Conservation (phyloP, 306 rosid genomes). For the Cucumis melo region DNA sequence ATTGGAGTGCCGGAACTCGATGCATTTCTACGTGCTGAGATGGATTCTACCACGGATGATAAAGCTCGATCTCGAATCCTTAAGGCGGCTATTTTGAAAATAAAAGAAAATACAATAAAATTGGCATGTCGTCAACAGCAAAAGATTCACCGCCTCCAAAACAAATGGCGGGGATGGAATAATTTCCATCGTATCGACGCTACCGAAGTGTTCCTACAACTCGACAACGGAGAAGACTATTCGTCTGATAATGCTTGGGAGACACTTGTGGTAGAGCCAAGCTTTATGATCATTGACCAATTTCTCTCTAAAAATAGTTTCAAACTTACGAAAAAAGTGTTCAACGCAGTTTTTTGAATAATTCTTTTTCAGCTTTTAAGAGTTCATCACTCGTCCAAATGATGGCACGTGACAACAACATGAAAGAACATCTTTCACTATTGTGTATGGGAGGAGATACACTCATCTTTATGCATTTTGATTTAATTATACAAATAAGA, state of each 20-base stretch:
- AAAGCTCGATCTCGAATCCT: conserved; percentile 11
- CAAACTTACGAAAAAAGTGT: too few relatives aligned
- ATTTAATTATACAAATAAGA: too few relatives aligned
- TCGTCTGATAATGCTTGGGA: conserved; percentile 19
- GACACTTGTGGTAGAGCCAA: conserved; percentile 15
- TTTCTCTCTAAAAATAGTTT: conserved; percentile 11
- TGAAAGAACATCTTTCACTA: background rate
- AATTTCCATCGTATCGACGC: conserved; percentile 24
- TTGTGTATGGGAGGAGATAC: background rate
- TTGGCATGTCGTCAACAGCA: conserved; percentile 23
- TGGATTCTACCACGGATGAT: background rate
- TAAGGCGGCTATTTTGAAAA: conserved; percentile 14
- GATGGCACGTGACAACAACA: background rate
- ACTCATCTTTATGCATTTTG: too few relatives aligned
- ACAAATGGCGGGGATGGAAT: conserved; percentile 14
- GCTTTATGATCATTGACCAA: background rate
- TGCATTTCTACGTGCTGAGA: conserved; percentile 5
- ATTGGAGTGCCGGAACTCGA: conserved; percentile 37
- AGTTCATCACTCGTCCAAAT: background rate
- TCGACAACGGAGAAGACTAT: background rate
- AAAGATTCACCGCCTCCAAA: conserved; percentile 18
- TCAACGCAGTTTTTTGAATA: too few relatives aligned
- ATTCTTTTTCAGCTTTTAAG: too few relatives aligned
- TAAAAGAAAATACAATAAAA: conserved; percentile 20
- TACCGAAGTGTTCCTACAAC: conserved; percentile 18